These are phyloP conservation scores for Plasmodium vivax DNA, from an alignment of 169 alveolate species.

Conservation along the genomic window DNA sequence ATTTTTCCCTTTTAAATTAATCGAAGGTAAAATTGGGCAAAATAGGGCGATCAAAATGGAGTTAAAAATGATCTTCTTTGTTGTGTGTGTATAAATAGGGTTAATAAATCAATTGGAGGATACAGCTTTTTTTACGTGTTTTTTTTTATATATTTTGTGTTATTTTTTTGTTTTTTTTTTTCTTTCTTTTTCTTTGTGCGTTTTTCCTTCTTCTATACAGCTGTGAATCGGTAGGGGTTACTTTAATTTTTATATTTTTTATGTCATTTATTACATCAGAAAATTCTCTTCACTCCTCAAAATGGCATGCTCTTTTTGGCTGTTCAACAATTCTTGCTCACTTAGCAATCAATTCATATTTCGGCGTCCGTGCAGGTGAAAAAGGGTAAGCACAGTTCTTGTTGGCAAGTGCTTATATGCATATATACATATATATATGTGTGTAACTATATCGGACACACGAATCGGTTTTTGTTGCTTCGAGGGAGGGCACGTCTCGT, in stretches of 20 bases:
- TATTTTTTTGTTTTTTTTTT: no score
- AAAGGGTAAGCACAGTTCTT: background rate
- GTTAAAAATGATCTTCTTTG: background rate
- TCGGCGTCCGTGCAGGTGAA: background rate
- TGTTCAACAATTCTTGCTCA: background rate
- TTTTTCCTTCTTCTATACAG: background rate
- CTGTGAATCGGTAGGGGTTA: background rate
- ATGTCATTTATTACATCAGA: background rate
- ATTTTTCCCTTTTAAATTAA: background rate
- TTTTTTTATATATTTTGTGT: no score
- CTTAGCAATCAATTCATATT: background rate
- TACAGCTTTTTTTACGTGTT: background rate
- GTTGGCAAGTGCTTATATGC: background rate
- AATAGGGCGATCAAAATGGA: background rate
- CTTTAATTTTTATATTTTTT: background rate
- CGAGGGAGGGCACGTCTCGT: background rate
- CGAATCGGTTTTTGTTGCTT: background rate
- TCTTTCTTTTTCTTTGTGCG: background rate
- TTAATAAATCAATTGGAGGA: background rate
- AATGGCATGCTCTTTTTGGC: background rate
- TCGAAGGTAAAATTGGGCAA: background rate
- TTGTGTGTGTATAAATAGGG: background rate
- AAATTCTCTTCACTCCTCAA: background rate
- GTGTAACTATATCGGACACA: background rate
- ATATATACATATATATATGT: no score